Base-by-base conservation (phyloP, 805 yeast genomes). In the Wickerhamomyces bovis region DNA sequence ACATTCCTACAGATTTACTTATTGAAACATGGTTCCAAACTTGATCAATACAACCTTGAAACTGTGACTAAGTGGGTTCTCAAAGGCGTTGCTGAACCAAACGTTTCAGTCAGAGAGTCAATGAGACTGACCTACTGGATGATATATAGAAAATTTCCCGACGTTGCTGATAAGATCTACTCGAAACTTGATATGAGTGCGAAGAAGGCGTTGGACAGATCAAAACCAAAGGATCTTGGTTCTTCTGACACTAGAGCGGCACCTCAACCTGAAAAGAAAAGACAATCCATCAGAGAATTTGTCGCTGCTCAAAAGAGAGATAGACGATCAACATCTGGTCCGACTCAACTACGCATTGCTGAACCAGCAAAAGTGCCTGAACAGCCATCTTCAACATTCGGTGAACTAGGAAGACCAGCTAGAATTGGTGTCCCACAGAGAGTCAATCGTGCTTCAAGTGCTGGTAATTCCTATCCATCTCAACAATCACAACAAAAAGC, bases 121-220 rank as follows among this genome's bases (percentile, higher is more conserved):
- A 85, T 83, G 69, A 76, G 96, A 60, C 68, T 71, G 3, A 72
- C 89, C 0, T 92, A 75, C 57, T 90, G 97, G 97, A 69, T 76
- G 13, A 75, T 79, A 46, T 74, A 73, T 53, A 70, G 68, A 19
- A 57, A 73, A 7, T 84, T 78, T 65, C 85, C 87, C 0, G 57
- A 64, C 0, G 66, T 69, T 13, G 85, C 81, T 0, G 77, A 73
- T 15, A 53, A 51, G 15, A 44, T 60, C 23, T 43, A 50, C 15
- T 9, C 45, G 2, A 49, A 53, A 28, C 62, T 56, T 45, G 54
- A 61, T 67, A 6, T 50, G 0, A 72, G 66, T 46, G 71, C 74
- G 1, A 71, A 72, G 42, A 82, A 75, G 53, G 87, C 86, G 0
- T 64, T 87, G 15, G 89, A 83, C 47, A 71, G 79, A 56, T 68